Conservation (phyloP, 2,329 filamentous ascomycete species). For the Esteya vermicola region DNA sequence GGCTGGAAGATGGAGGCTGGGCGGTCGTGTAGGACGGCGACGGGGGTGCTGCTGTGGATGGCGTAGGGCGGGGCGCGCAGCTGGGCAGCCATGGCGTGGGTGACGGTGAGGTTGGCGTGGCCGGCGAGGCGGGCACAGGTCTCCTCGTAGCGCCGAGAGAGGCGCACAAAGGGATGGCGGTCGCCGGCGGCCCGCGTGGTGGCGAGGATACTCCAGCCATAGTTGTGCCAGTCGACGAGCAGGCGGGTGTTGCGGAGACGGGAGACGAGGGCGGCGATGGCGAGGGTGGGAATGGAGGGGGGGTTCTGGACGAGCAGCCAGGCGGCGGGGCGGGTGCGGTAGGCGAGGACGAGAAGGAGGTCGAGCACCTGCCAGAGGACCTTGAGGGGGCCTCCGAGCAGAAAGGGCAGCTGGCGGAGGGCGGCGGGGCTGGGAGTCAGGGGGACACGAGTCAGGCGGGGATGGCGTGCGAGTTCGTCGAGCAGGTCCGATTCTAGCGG, state of each 20-base stretch:
- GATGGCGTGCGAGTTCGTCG: conserved; percentile 57
- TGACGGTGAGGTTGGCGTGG: conserved; percentile 71
- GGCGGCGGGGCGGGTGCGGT: conserved; percentile 55
- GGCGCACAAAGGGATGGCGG: conserved; percentile 57
- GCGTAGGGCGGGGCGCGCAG: conserved; percentile 49
- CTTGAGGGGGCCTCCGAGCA: conserved; percentile 68
- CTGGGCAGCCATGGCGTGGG: conserved; percentile 70
- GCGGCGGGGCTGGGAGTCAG: conserved; percentile 52
- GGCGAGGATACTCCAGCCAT: conserved; percentile 84
- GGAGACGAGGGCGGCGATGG: conserved; percentile 58
- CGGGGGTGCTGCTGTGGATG: conserved; percentile 35
- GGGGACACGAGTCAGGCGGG: conserved; percentile 56
- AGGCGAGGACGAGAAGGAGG: conserved; percentile 59
- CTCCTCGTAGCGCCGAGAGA: conserved; percentile 68
- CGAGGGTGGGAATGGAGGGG: conserved; percentile 82
- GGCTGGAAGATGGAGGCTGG: conserved; percentile 69
- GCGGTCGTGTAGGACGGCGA: conserved; percentile 71
- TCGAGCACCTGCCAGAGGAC: conserved; percentile 68
- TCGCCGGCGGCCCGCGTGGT: conserved; percentile 35
- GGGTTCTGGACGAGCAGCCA: conserved; percentile 82
- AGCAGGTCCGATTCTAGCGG: conserved; percentile 60
- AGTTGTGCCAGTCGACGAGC: conserved; percentile 97
- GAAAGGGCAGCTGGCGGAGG: conserved; percentile 60
- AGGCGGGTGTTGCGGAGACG: conserved; percentile 66
- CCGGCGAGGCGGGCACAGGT: conserved; percentile 55